These are phyloP conservation scores for Tagetes patula DNA, from an alignment of 129 eudicot species.

Conservation along the genomic window DNA sequence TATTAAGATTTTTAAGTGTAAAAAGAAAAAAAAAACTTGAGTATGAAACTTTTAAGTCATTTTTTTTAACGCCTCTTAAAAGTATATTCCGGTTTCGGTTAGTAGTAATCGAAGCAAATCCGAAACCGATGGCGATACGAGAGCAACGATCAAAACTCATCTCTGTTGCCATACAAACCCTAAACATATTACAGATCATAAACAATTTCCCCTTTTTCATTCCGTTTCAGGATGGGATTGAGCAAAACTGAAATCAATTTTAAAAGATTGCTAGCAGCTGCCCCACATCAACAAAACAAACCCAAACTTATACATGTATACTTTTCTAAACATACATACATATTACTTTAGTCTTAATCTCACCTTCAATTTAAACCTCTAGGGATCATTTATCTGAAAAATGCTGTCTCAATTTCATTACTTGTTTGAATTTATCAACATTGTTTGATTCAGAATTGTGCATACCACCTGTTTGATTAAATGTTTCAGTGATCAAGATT, in stretches of 20 bases:
- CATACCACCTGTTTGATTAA: neutral
- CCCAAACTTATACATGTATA: conserved; percentile 80
- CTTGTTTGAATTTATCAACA: neutral
- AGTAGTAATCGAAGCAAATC: conserved; percentile 20
- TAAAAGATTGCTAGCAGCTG: conserved; percentile 78
- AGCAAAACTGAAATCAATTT: conserved; percentile 75
- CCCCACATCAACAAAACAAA: conserved; percentile 82
- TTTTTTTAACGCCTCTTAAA: neutral
- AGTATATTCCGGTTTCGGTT: conserved; percentile 21
- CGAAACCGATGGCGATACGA: conserved; percentile 22
- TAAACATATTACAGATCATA: conserved; percentile 8
- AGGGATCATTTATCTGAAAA: too few relatives aligned
- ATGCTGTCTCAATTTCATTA: neutral
- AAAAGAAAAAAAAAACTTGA: too few relatives aligned
- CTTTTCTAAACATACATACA: conserved; percentile 8
- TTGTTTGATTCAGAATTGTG: neutral
- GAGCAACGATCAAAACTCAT: conserved; percentile 9
- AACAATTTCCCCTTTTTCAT: neutral
- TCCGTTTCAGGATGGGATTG: conserved; percentile 45
- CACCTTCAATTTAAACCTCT: too few relatives aligned
- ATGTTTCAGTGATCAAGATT: neutral
- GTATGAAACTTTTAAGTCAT: too few relatives aligned
- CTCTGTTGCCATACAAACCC: neutral
- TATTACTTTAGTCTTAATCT: too few relatives aligned
- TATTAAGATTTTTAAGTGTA: too few relatives aligned